Evolutionary conservation across 176 grass and related monocot genomes (phyloP), one percentile per base, ranked within the genome.

Genomic region (Stipa capillata): DNA sequence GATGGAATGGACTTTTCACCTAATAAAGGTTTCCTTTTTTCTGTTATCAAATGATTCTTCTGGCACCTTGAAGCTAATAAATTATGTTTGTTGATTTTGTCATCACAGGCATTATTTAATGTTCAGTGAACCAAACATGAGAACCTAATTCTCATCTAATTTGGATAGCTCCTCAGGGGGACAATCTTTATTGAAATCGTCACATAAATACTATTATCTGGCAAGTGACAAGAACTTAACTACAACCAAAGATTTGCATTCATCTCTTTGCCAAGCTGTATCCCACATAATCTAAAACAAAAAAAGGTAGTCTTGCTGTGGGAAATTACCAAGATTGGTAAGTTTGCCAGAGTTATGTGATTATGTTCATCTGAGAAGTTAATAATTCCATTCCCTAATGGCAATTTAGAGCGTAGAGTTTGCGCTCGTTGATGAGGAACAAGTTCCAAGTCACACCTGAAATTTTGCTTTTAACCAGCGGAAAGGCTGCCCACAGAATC

Each of bases 141-240:
- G 74, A 79, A 82, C 20, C 54, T 71, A 70, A 87, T 82, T 82
- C 85, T 77, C 72, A 2, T 73, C 74, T 88, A 84, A 29, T 74
- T 74, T 47, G n/a, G 66, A 23, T 74, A 74, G 52, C 52, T 53
- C 33, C 23, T 76, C 25, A 45, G 12, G 39, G 47, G 80, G 17
- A 39, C 57, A 50, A 57, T 39, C 7, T 83, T 65, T n/a, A 65
- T 0, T 65, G 16, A 72, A 77, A 56, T 33, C 35, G 52, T 77
- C 29, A 31, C 37, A 24, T 70, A 44, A 64, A 77, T 45, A 63
- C 39, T 40, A 44, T 31, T 53, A 50, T 43, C 33, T 79, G 47
- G 29, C 58, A 65, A 77, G 44, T 74, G 72, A 71, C 35, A 44
- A 43, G 17, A 57, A 47, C 45, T 78, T 83, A 29, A 35, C 17